A percentile compares a stretch with the other conserved stretches of the same genome.
Conservation (phyloP, 2,329 filamentous ascomycete species). For the Phaeosphaeria sp. region DNA sequence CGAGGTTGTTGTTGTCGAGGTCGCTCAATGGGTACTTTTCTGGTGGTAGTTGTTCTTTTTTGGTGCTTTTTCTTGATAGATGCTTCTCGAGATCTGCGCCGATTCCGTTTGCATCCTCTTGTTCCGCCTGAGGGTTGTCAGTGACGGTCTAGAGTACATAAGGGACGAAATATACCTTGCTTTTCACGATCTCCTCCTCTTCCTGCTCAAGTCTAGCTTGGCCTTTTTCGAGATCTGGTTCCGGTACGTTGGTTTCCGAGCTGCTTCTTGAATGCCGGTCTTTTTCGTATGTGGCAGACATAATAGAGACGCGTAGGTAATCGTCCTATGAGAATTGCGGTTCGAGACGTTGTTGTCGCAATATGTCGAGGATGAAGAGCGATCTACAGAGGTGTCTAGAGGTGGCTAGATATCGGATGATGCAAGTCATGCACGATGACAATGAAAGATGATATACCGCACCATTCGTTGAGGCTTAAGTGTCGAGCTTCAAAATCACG, state of each 20-base stretch:
- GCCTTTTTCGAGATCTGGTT: slow-evolving; percentile 24
- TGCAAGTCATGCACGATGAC: background rate
- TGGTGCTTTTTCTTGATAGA: slow-evolving; percentile 37
- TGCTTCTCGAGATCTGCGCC: slow-evolving; percentile 39
- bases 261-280: slow-evolving; percentile 29
- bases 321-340: background rate
- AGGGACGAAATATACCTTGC: background rate
- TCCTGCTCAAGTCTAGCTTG: slow-evolving; percentile 12
- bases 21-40: slow-evolving; percentile 42
- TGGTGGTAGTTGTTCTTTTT: slow-evolving; percentile 30
- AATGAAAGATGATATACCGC: background rate
- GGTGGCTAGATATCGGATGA: background rate
- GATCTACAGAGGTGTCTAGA: background rate
- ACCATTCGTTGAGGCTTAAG: background rate
- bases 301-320: slow-evolving; percentile 7
- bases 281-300: slow-evolving; percentile 25
- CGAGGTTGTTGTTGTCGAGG: slow-evolving; percentile 40
- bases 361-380: too few species aligned
- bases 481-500: background rate
- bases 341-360: background rate
- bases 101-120: slow-evolving; percentile 20
- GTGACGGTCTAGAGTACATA: background rate
- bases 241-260: slow-evolving; percentile 22
- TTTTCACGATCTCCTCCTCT: slow-evolving; percentile 4
- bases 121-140: slow-evolving; percentile 12